Conservation (phyloP, 1,139 yeast genomes). For the Pneumocystis canis region DNA sequence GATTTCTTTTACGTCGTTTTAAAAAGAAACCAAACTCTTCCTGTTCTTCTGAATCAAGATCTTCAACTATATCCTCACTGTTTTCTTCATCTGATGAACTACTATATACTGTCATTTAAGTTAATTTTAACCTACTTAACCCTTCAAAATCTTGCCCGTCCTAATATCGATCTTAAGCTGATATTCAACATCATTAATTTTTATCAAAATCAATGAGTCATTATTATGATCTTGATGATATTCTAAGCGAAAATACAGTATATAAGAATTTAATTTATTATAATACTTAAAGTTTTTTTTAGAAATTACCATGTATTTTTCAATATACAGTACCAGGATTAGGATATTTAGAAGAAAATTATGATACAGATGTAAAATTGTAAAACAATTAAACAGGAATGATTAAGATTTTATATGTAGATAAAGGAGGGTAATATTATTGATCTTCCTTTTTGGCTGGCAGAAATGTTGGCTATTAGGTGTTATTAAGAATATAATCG, state of each 20-base stretch:
- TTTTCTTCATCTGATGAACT: not conserved
- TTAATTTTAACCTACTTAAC: not conserved
- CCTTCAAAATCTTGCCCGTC: not conserved
- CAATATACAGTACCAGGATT: slow-evolving; percentile 12
- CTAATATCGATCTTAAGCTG: not conserved
- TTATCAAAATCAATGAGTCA: not conserved
- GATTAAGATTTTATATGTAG: slow-evolving; percentile 16
- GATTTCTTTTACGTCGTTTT: slow-evolving; percentile 1
- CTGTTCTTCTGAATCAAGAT: not conserved
- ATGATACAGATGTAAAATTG: slow-evolving; percentile 6
- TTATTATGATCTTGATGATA: not conserved
- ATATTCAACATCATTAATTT: not conserved
- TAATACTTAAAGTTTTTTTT: not conserved
- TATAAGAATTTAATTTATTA: not conserved
- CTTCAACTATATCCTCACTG: not conserved
- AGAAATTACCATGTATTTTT: slow-evolving; percentile 13
- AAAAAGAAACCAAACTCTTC: not conserved
- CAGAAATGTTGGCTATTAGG: slow-evolving; percentile 49
- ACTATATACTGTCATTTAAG: not conserved
- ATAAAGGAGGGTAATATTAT: slow-evolving; percentile 50
- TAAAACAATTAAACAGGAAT: not conserved
- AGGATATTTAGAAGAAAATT: slow-evolving; percentile 7
- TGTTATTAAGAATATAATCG: slow-evolving; percentile 27
- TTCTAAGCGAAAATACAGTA: not conserved
- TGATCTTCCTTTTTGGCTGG: slow-evolving; percentile 83